Evolutionary conservation across 257 asterid species (phyloP).

Genomic region (Rubia yunnanensis): DNA sequence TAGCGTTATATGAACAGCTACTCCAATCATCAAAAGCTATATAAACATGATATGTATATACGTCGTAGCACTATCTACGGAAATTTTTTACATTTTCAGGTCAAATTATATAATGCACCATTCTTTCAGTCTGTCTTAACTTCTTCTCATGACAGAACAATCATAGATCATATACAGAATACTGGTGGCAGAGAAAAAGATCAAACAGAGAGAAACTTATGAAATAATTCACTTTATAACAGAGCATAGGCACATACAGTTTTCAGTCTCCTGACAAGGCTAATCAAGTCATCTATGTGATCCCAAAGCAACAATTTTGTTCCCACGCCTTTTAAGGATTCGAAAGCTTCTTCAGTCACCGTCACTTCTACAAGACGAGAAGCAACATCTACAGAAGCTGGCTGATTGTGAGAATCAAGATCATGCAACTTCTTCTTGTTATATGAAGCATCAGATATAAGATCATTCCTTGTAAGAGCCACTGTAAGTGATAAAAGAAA

Average conservation of each 20-base stretch:
- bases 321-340: constrained; percentile 30
- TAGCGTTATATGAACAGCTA: background rate
- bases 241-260: constrained; percentile 45
- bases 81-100: background rate
- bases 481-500: constrained; percentile 57
- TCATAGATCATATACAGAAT: background rate
- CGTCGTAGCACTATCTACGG: background rate
- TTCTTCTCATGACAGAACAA: background rate
- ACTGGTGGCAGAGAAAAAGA: background rate
- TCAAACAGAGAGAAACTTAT: background rate
- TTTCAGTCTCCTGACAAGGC: constrained; percentile 60
- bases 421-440: constrained; percentile 36
- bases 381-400: constrained; percentile 26
- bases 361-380: constrained; percentile 25
- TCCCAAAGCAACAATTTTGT: constrained; percentile 68
- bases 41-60: background rate
- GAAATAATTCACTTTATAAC: background rate
- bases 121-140: background rate
- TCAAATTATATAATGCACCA: background rate
- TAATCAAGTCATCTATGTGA: constrained; percentile 49
- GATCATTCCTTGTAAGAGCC: constrained; percentile 51
- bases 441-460: constrained; percentile 26
- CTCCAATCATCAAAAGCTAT: background rate
- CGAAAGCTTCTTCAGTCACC: constrained; percentile 32
- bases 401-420: constrained; percentile 25